Evolutionary conservation across 1,284 basidiomycete genomes (phyloP).

Genomic region (Rhodotorula sp.): DNA sequence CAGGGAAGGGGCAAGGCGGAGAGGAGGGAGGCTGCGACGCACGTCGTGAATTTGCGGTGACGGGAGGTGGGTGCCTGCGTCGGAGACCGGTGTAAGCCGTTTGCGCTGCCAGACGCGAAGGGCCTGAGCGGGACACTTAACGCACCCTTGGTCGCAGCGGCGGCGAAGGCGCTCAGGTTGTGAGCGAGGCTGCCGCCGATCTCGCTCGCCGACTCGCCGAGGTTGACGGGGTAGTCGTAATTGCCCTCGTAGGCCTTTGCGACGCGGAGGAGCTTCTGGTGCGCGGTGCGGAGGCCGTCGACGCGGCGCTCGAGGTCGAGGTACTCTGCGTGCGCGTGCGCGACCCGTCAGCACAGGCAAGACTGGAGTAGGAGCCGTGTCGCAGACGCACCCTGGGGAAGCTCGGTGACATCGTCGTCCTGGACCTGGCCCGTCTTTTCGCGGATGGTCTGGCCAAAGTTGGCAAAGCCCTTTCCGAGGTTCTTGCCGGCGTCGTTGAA

Average conservation of each 20-base stretch:
- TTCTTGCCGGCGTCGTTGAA: constrained; percentile 37
- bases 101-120: too few relatives aligned
- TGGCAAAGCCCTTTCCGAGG: constrained; percentile 39
- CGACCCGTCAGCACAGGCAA: neutral
- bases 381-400: constrained; percentile 66
- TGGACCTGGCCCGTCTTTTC: constrained; percentile 87
- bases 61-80: constrained; percentile 74
- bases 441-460: constrained; percentile 49
- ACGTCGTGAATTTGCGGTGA: constrained; percentile 63
- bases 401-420: constrained; percentile 91
- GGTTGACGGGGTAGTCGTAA: constrained; percentile 64
- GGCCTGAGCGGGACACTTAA: neutral
- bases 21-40: neutral
- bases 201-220: constrained; percentile 58
- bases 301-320: constrained; percentile 92
- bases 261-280: constrained; percentile 73
- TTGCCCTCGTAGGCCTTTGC: constrained; percentile 30
- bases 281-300: constrained; percentile 77
- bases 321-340: constrained; percentile 64
- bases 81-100: too few relatives aligned
- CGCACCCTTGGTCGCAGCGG: constrained; percentile 70
- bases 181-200: constrained; percentile 62
- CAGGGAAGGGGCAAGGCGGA: neutral
- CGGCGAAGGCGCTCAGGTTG: constrained; percentile 84
- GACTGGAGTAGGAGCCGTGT: neutral